Evolutionary conservation across 129 eudicot species (phyloP).

Genomic region (Flaveria linearis): DNA sequence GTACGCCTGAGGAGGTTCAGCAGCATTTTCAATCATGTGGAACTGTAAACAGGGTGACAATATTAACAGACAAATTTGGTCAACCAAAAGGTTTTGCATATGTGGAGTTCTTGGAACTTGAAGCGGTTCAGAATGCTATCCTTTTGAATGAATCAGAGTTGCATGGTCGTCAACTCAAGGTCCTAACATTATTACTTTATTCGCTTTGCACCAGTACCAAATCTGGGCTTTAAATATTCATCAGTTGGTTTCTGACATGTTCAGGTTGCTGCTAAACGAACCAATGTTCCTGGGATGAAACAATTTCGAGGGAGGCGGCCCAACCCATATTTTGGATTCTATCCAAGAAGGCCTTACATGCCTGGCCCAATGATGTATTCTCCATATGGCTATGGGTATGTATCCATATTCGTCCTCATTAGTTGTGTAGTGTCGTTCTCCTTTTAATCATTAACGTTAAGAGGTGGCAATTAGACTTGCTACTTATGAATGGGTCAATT

Average conservation of each 20-base stretch:
- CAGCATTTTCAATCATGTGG: conserved; percentile 88
- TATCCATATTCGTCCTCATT: neutral
- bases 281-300: conserved; percentile 74
- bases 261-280: conserved; percentile 71
- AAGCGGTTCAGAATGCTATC: conserved; percentile 76
- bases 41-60: conserved; percentile 84
- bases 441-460: neutral
- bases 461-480: neutral
- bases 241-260: conserved; percentile 14
- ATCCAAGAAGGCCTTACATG: conserved; percentile 70
- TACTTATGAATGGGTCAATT: neutral
- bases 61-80: conserved; percentile 84
- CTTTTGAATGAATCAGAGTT: conserved; percentile 80
- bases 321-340: conserved; percentile 58
- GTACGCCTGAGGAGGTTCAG: conserved; percentile 95
- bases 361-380: conserved; percentile 63
- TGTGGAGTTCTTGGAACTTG: conserved; percentile 74
- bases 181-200: conserved; percentile 24
- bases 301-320: conserved; percentile 67
- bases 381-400: conserved; percentile 88
- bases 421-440: conserved; percentile 6
- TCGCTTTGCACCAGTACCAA: conserved; percentile 9
- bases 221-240: conserved; percentile 9
- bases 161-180: conserved; percentile 95
- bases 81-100: conserved; percentile 95